Evolutionary conservation across 129 eudicot species (phyloP).

Genomic region (Oenanthe sinensis): DNA sequence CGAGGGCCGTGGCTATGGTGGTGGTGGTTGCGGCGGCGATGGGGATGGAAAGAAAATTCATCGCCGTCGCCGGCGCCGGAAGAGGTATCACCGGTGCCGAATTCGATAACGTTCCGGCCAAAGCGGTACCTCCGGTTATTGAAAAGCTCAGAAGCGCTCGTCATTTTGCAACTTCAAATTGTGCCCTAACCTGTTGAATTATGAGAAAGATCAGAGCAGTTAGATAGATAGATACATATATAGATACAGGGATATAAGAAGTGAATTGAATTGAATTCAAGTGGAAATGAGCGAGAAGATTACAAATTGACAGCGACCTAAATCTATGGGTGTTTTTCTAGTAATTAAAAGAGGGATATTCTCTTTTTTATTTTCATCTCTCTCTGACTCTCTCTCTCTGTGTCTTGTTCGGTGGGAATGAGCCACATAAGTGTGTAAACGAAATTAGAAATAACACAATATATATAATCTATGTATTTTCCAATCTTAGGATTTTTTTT

Average conservation of each 20-base stretch:
- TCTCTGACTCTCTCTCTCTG: no score
- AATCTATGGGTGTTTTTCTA: not conserved
- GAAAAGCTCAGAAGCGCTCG: conserved; percentile 79
- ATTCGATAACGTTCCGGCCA: conserved; percentile 30
- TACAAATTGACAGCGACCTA: not conserved
- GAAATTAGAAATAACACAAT: no score
- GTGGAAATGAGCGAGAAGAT: not conserved
- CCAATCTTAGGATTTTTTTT: no score
- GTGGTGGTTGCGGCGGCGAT: conserved; percentile 25
- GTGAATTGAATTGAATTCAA: not conserved
- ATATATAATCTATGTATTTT: no score
- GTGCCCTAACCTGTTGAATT: not conserved
- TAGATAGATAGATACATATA: not conserved
- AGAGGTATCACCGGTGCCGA: not conserved
- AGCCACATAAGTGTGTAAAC: no score
- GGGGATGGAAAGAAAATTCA: conserved; percentile 14
- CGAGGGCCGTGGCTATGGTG: conserved; percentile 24
- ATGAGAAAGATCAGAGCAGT: not conserved
- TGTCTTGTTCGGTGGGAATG: no score
- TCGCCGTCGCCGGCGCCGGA: conserved; percentile 15
- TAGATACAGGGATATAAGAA: not conserved
- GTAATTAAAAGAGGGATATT: no score
- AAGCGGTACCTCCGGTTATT: conserved; percentile 50
- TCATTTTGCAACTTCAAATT: conserved; percentile 28
- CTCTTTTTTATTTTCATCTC: no score